Evolutionary conservation across 305 asterid species (phyloP).

Genomic region (Solanum hybrid): DNA sequence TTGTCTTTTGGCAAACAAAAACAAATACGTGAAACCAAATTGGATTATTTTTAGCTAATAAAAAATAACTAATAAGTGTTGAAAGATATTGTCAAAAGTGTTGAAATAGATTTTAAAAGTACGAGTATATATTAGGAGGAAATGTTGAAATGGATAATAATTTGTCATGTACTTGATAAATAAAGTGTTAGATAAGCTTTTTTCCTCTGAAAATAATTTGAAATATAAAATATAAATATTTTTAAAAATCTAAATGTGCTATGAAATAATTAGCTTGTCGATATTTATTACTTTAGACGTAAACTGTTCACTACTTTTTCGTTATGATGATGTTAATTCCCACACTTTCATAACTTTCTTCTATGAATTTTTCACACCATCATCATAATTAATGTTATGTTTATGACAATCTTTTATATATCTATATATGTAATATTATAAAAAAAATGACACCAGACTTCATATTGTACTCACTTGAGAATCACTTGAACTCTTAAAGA

Average conservation of each 20-base stretch:
- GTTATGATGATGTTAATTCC: no score
- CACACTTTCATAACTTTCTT: background rate
- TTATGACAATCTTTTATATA: background rate
- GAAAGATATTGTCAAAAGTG: no score
- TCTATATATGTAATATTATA: background rate
- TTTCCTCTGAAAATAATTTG: no score
- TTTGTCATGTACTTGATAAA: no score
- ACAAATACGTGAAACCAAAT: background rate
- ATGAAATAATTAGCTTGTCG: background rate
- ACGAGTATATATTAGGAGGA: no score
- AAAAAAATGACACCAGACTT: no score
- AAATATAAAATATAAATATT: no score
- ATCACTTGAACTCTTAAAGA: background rate
- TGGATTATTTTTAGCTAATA: background rate
- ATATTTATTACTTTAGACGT: no score
- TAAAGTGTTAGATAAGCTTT: no score
- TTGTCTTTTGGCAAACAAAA: background rate
- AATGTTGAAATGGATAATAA: no score
- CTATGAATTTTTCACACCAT: background rate
- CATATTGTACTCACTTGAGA: background rate
- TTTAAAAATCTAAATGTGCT: background rate
- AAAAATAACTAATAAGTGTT: no score
- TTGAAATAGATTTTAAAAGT: background rate
- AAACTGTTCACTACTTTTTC: background rate
- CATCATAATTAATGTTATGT: background rate